Evolutionary conservation across 352 stramenopile genomes (phyloP).

Genomic region (Phytopythium sindhum): DNA sequence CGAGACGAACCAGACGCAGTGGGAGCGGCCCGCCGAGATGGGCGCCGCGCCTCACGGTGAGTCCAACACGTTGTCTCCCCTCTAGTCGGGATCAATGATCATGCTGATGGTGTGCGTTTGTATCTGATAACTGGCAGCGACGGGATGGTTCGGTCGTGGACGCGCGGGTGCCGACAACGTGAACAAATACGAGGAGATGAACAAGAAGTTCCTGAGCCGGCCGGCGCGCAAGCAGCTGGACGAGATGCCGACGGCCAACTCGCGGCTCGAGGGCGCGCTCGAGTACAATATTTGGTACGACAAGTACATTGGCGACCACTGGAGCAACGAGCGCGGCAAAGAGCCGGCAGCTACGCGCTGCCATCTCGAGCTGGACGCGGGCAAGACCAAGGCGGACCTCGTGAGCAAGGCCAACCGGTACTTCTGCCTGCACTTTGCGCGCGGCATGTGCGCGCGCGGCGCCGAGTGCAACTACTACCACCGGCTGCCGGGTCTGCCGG

Average conservation of each 20-base stretch:
- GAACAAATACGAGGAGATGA: constrained; percentile 80
- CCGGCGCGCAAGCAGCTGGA: constrained; percentile 91
- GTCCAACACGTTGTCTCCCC: background rate
- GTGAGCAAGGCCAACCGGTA: constrained; percentile 81
- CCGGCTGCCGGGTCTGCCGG: constrained; percentile 69
- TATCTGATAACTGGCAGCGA: constrained; percentile 27
- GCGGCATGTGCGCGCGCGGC: constrained; percentile 87
- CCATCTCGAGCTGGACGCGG: constrained; percentile 78
- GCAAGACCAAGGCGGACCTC: constrained; percentile 89
- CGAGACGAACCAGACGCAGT: constrained; percentile 83
- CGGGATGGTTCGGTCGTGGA: constrained; percentile 93
- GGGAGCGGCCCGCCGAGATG: constrained; percentile 90
- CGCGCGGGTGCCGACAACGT: constrained; percentile 63
- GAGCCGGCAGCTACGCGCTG: constrained; percentile 89
- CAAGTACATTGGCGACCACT: constrained; percentile 91
- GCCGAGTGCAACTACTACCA: constrained; percentile 93
- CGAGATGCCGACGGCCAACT: constrained; percentile 81
- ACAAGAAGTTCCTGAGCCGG: constrained; percentile 77
- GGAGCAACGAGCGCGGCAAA: constrained; percentile 76
- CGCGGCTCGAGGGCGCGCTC: constrained; percentile 87
- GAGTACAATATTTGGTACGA: constrained; percentile 97
- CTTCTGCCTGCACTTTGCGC: constrained; percentile 93
- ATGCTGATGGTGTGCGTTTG: background rate
- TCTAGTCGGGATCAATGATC: background rate
- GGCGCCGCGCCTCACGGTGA: constrained; percentile 78